A percentile compares a stretch with the other conserved stretches of the same genome.
phyloP scores from a whole-genome alignment of 495 filamentous ascomycete genomes.

The Trichoderma reesei region DNA sequence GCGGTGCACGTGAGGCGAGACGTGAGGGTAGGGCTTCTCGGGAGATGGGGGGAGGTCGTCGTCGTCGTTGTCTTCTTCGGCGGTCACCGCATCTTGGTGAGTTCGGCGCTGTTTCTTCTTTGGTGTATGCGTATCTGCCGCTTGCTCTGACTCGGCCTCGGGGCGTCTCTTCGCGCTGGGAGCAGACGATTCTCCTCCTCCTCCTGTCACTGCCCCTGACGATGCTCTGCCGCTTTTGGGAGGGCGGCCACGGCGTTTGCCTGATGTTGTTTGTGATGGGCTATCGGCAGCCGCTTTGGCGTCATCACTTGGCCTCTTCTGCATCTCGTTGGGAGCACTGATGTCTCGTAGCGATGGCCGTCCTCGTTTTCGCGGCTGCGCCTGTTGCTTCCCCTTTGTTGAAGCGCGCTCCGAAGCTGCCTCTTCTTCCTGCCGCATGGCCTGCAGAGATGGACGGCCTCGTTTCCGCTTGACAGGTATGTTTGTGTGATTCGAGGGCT shows the following conservation, averaged over 20 bases:
- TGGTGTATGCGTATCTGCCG: not conserved
- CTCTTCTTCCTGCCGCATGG: constrained; percentile 9
- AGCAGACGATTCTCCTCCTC: not conserved
- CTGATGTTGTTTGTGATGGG: not conserved
- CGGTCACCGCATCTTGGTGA: not conserved
- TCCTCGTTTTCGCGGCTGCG: constrained; percentile 1
- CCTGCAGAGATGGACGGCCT: constrained; percentile 8
- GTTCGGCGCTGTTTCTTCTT: not conserved
- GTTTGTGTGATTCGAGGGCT: not conserved
- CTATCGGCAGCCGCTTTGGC: not conserved
- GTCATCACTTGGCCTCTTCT: not conserved
- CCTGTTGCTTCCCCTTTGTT: constrained; percentile 16
- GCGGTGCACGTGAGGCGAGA: constrained; percentile 29
- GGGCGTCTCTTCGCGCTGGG: not conserved
- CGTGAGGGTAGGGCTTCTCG: constrained; percentile 26
- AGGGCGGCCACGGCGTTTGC: constrained; percentile 9
- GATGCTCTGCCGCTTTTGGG: constrained; percentile 12
- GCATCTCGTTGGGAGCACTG: not conserved
- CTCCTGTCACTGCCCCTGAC: not conserved
- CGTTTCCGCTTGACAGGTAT: constrained; percentile 1
- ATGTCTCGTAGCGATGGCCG: constrained; percentile 15
- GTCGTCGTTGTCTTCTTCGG: not conserved
- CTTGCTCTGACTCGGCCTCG: not conserved
- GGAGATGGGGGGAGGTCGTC: constrained; percentile 9
- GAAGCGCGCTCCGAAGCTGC: constrained; percentile 16